Evolutionary conservation across 495 filamentous ascomycete species (phyloP).

Genomic region (Entonaema liquescens): DNA sequence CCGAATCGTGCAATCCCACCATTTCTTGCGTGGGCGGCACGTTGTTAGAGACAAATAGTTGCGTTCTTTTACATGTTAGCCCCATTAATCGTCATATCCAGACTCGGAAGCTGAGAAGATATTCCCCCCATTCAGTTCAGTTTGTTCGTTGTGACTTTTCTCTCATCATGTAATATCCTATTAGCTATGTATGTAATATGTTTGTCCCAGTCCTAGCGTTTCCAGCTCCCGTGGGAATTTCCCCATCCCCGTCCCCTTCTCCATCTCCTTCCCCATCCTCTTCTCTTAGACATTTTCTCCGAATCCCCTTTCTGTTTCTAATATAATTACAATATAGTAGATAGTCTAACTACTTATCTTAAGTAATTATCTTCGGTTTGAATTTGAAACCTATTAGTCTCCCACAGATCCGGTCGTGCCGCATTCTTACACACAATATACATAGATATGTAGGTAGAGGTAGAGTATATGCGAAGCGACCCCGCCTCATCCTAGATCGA

Average conservation of each 20-base stretch:
- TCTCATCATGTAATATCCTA: neutral
- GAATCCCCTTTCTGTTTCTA: neutral
- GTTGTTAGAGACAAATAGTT: conserved; percentile 25
- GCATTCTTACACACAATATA: conserved; percentile 27
- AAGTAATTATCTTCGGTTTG: conserved; percentile 15
- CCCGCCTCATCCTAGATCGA: conserved; percentile 17
- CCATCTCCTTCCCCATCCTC: neutral
- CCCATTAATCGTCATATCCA: conserved; percentile 24
- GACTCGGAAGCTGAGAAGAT: conserved; percentile 27
- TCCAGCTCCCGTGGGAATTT: neutral
- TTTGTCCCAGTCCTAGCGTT: neutral
- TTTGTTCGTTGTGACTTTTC: neutral
- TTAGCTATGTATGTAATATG: neutral
- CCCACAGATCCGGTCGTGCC: conserved; percentile 27
- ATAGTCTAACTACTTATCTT: neutral
- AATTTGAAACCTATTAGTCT: conserved; percentile 15
- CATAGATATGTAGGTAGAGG: neutral
- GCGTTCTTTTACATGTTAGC: conserved; percentile 19
- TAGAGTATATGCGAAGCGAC: conserved; percentile 9
- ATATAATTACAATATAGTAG: neutral
- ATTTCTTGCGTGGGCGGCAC: conserved; percentile 37
- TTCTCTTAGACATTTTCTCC: too few relatives aligned
- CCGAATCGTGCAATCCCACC: conserved; percentile 38
- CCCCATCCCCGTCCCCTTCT: neutral
- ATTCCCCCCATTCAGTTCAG: neutral